These are phyloP conservation scores for Rhizopogon vesiculosus DNA, from an alignment of 768 basidiomycete genomes.

Conservation along the genomic window DNA sequence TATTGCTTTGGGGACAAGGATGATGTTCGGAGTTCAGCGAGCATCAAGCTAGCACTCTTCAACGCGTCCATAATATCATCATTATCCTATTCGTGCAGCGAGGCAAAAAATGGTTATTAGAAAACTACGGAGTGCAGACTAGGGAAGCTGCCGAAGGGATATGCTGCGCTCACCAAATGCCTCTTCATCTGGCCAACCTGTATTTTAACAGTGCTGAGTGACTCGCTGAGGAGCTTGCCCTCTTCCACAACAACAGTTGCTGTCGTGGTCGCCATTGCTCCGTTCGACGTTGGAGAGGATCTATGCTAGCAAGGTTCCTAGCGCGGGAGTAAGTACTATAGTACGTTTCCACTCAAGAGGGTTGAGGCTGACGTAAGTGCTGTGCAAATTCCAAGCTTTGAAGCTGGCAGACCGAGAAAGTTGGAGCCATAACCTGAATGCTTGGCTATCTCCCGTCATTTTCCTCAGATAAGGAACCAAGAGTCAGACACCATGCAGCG, in stretches of 20 bases:
- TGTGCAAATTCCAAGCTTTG: no score
- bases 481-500: no score
- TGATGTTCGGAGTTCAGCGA: conserved; percentile 91
- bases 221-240: conserved; percentile 82
- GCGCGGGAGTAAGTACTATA: background rate
- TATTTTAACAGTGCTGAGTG: conserved; percentile 80
- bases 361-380: no score
- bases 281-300: background rate
- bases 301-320: background rate
- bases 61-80: conserved; percentile 99
- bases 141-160: conserved; percentile 1
- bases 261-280: conserved; percentile 4
- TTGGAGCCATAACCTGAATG: no score
- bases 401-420: no score
- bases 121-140: background rate
- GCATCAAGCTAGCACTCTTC: conserved; percentile 96
- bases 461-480: no score
- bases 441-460: no score
- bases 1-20: conserved; percentile 96
- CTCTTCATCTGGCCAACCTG: conserved; percentile 95
- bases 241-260: conserved; percentile 54
- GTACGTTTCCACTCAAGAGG: no score
- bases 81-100: conserved; percentile 53
- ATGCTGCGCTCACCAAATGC: conserved; percentile 59
- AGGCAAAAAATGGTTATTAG: background rate